These are phyloP conservation scores for Leccinum boreale DNA, from an alignment of 768 basidiomycete species.

Conservation along the genomic window DNA sequence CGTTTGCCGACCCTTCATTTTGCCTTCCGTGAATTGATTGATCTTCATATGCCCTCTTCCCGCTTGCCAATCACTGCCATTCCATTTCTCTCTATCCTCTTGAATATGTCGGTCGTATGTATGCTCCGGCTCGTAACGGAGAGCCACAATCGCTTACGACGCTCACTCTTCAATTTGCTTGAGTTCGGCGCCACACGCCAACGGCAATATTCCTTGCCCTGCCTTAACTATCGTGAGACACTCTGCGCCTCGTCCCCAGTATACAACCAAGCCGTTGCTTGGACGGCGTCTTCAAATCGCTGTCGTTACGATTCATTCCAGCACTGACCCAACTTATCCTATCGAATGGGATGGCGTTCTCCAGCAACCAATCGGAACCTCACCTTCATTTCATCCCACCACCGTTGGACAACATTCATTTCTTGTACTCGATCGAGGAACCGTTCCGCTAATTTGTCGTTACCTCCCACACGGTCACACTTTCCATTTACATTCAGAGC, in stretches of 20 bases:
- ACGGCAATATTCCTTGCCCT: constrained; percentile 2
- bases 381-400: constrained; percentile 4
- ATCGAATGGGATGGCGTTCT: neutral
- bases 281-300: neutral
- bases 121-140: neutral
- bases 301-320: constrained; percentile 4
- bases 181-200: constrained; percentile 9
- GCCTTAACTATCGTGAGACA: constrained; percentile 4
- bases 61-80: neutral
- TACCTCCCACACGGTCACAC: neutral
- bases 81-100: constrained; percentile 11
- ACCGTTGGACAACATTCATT: neutral
- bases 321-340: neutral
- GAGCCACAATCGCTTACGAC: neutral
- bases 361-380: neutral
- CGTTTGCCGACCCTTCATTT: constrained; percentile 13
- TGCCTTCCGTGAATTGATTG: neutral
- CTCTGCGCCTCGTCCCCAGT: neutral
- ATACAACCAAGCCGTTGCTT: neutral
- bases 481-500: constrained; percentile 3
- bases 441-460: neutral
- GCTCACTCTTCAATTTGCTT: neutral
- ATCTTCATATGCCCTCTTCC: neutral
- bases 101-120: neutral
- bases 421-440: neutral